Conservation (phyloP, 75 land plant species). For the Pinus taeda region DNA sequence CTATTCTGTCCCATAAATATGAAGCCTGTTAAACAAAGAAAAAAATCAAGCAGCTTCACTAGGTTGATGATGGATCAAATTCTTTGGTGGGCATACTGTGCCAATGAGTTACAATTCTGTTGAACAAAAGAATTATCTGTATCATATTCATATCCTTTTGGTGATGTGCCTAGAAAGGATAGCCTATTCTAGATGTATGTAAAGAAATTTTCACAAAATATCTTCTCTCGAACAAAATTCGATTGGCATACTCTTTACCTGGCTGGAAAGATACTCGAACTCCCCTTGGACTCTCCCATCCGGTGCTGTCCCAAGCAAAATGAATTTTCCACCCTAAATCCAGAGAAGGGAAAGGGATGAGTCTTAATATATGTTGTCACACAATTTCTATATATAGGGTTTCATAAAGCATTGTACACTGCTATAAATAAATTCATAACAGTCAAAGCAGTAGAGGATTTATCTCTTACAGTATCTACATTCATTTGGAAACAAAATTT, state of each 20-base stretch:
- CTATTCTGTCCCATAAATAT: too few species aligned
- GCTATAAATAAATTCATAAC: neutral
- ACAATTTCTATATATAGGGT: neutral
- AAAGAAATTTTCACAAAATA: too few species aligned
- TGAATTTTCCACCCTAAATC: slow-evolving; percentile 62
- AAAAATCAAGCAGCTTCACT: neutral
- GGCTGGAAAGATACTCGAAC: slow-evolving; percentile 40
- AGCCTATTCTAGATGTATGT: neutral
- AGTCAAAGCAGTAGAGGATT: neutral
- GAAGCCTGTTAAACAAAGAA: neutral
- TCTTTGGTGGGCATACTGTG: neutral
- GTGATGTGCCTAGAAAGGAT: neutral
- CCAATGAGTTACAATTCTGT: neutral
- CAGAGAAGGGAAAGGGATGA: neutral
- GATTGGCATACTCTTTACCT: slow-evolving; percentile 23
- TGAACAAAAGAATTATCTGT: slow-evolving; percentile 2
- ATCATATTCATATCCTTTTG: neutral
- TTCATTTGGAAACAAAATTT: neutral
- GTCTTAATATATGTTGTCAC: neutral
- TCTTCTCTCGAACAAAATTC: too few species aligned
- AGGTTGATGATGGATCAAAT: neutral
- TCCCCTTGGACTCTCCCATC: slow-evolving; percentile 54
- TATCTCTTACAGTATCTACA: neutral
- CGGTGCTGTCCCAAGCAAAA: slow-evolving; percentile 61
- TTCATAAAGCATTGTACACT: neutral